phyloP scores from a whole-genome alignment of 2,329 filamentous ascomycete genomes.

The Westerdykella ornata region DNA sequence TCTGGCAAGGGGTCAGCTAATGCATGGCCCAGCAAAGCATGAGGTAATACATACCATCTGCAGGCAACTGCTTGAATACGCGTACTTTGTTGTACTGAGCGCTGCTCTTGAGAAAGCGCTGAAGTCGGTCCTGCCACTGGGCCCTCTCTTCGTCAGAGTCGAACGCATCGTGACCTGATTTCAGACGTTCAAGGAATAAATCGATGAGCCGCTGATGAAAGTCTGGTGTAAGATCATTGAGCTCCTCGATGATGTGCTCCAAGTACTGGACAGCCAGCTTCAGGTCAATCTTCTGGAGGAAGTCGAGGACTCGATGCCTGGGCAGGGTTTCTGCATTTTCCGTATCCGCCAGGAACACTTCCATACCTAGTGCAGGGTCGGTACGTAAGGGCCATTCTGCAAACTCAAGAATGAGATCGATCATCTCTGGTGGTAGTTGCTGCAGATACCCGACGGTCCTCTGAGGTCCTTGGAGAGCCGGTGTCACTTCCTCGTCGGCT shows the following conservation, averaged over 20 bases:
- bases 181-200: slow-evolving; percentile 56
- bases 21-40: background rate
- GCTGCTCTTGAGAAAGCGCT: slow-evolving; percentile 69
- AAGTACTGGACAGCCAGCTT: slow-evolving; percentile 74
- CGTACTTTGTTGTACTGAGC: slow-evolving; percentile 72
- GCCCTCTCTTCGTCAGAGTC: slow-evolving; percentile 29
- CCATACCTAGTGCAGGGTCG: slow-evolving; percentile 73
- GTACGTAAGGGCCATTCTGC: slow-evolving; percentile 76
- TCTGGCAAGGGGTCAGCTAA: slow-evolving; percentile 47
- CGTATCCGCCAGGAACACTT: slow-evolving; percentile 86
- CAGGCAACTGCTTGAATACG: slow-evolving; percentile 70
- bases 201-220: slow-evolving; percentile 81
- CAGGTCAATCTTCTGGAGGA: slow-evolving; percentile 62
- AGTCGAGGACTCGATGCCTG: slow-evolving; percentile 65
- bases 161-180: slow-evolving; percentile 26
- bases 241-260: slow-evolving; percentile 82
- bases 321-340: slow-evolving; percentile 91
- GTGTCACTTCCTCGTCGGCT: slow-evolving; percentile 41
- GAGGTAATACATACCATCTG: slow-evolving; percentile 56
- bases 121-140: slow-evolving; percentile 58
- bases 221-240: slow-evolving; percentile 75
- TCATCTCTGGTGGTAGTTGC: slow-evolving; percentile 74
- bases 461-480: slow-evolving; percentile 68
- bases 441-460: slow-evolving; percentile 88
- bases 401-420: slow-evolving; percentile 87